Conservation (phyloP, 2,329 filamentous ascomycete genomes). For the Talaromyces sp. region DNA sequence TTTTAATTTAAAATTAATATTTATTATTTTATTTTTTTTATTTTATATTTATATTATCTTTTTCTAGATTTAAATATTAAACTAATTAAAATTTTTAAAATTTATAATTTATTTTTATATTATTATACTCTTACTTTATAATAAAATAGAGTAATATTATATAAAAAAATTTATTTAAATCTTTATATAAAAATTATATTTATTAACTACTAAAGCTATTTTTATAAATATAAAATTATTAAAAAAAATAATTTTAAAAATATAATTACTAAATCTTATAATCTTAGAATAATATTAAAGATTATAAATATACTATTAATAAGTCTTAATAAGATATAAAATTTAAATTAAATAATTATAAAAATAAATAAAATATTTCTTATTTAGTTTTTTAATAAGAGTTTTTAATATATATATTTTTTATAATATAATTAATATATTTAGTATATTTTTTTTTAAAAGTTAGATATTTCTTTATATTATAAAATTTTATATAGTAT, state of each 20-base stretch:
- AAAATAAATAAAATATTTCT: background rate
- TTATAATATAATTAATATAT: background rate
- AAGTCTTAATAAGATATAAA: no score
- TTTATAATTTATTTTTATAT: background rate
- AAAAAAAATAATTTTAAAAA: background rate
- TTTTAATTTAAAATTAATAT: background rate
- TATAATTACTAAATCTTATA: background rate
- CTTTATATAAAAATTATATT: background rate
- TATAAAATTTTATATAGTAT: background rate
- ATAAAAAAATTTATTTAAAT: background rate
- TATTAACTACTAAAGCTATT: background rate
- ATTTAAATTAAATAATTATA: background rate
- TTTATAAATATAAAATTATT: background rate
- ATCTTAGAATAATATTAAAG: background rate
- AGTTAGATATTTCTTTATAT: background rate
- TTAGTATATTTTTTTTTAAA: background rate
- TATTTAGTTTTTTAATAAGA: background rate
- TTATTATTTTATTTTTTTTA: background rate
- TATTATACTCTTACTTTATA: background rate
- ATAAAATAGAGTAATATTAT: background rate
- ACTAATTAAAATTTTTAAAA: background rate
- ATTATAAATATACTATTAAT: background rate
- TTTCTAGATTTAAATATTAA: background rate
- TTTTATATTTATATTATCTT: background rate
- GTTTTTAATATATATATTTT: background rate